These are phyloP conservation scores for Trichoderma parareesei DNA, from an alignment of 495 filamentous ascomycete species.

Conservation along the genomic window DNA sequence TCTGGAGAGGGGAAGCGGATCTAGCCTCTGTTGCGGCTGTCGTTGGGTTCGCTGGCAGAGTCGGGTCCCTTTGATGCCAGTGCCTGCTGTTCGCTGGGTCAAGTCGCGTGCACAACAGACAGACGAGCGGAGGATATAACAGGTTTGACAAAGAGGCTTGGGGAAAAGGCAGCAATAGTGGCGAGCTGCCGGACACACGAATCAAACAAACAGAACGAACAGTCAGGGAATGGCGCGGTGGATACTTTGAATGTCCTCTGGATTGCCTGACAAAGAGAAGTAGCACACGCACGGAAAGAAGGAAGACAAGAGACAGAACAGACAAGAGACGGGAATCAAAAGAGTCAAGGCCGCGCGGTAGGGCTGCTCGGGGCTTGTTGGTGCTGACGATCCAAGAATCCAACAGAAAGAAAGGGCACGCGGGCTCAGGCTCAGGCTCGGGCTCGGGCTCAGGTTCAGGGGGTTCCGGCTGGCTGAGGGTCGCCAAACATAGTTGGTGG, in stretches of 20 bases:
- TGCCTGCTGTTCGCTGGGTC: background rate
- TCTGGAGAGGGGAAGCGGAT: slow-evolving; percentile 2
- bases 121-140: slow-evolving; percentile 2
- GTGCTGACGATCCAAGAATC: slow-evolving; percentile 2
- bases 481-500: slow-evolving; percentile 9
- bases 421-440: background rate
- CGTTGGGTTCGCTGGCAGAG: background rate
- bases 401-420: background rate
- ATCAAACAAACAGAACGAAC: background rate
- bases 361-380: background rate
- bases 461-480: background rate
- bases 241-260: background rate
- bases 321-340: background rate
- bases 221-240: background rate
- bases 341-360: background rate
- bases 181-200: background rate
- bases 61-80: background rate
- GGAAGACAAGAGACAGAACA: background rate
- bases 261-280: too few species aligned
- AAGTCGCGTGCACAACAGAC: background rate
- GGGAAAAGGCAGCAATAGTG: background rate
- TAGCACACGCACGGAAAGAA: too few species aligned
- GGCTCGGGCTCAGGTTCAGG: background rate
- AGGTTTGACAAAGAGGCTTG: background rate
- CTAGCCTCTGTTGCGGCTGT: background rate